Evolutionary conservation across 495 filamentous ascomycete genomes (phyloP).

Genomic region (Aspergillus sclerotioniger): DNA sequence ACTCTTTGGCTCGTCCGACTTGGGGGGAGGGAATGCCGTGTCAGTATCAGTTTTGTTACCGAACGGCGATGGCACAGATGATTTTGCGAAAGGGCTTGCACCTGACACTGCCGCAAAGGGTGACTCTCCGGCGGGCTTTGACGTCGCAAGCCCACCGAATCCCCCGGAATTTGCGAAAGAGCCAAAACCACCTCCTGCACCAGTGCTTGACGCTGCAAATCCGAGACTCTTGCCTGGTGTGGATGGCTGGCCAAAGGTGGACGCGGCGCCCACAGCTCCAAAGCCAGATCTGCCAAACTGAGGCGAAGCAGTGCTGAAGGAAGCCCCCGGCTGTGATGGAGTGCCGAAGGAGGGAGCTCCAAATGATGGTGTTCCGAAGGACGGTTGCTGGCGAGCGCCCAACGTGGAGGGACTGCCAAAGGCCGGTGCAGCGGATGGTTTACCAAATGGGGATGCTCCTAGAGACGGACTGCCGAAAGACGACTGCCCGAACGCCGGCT

Average conservation of each 20-base stretch:
- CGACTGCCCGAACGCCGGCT: conserved; percentile 41
- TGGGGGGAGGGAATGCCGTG: conserved; percentile 39
- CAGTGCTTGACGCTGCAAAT: conserved; percentile 23
- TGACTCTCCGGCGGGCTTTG: conserved; percentile 27
- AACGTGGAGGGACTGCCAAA: conserved; percentile 43
- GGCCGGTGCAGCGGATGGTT: conserved; percentile 26
- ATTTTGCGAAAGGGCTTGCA: conserved; percentile 21
- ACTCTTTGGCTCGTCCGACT: conserved; percentile 32
- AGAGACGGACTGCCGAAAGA: conserved; percentile 42
- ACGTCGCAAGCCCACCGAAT: conserved; percentile 33
- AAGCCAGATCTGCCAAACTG: conserved; percentile 47
- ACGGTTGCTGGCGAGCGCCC: conserved; percentile 19
- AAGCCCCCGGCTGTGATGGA: conserved; percentile 29
- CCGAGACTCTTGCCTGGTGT: conserved; percentile 30
- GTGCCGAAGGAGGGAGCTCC: conserved; percentile 23
- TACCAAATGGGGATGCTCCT: conserved; percentile 32
- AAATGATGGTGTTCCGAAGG: conserved; percentile 34
- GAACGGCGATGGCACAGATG: conserved; percentile 25
- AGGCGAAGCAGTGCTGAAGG: conserved; percentile 27
- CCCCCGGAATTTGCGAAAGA: conserved; percentile 33
- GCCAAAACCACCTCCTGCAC: conserved; percentile 39
- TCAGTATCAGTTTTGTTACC: conserved; percentile 26
- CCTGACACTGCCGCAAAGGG: conserved; percentile 26
- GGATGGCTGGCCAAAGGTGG: conserved; percentile 41
- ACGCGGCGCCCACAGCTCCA: conserved; percentile 38